Conservation (phyloP, 306 rosid species). For the Trifolium pratense region DNA sequence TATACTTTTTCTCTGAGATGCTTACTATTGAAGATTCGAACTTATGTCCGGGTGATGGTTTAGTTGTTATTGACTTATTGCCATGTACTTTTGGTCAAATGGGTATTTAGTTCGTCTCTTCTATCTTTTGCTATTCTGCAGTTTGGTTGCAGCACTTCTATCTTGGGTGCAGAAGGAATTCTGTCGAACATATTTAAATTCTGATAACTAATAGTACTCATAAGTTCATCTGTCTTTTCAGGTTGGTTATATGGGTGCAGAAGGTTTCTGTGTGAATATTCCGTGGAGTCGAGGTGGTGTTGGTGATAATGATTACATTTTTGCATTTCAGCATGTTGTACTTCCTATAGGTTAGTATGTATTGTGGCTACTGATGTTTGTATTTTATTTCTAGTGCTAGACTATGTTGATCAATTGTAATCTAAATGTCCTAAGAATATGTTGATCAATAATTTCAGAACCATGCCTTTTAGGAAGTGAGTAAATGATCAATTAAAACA, state of each 20-base stretch:
- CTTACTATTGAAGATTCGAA: slow-evolving; percentile 22
- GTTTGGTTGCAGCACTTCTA: background rate
- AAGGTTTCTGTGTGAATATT: slow-evolving; percentile 94
- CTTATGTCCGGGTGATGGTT: slow-evolving; percentile 4
- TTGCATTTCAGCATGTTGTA: slow-evolving; percentile 88
- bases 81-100: slow-evolving; percentile 22
- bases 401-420: background rate
- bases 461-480: background rate
- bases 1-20: slow-evolving; percentile 12
- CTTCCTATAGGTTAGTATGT: slow-evolving; percentile 85
- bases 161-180: background rate
- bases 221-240: slow-evolving; percentile 47
- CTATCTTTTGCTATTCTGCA: slow-evolving; percentile 4
- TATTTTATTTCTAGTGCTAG: slow-evolving; percentile 26
- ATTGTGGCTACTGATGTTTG: slow-evolving; percentile 14
- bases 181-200: slow-evolving; percentile 32
- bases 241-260: slow-evolving; percentile 96
- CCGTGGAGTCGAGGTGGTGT: slow-evolving; percentile 95
- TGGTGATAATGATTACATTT: slow-evolving; percentile 88
- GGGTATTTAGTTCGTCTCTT: background rate
- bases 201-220: slow-evolving; percentile 33
- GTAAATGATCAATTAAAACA: slow-evolving; percentile 8
- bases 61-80: slow-evolving; percentile 30
- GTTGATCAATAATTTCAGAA: slow-evolving; percentile 4
- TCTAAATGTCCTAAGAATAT: background rate